Evolutionary conservation across 2,329 filamentous ascomycete species (phyloP).

Genomic region (Verticillium zaregamsianum): DNA sequence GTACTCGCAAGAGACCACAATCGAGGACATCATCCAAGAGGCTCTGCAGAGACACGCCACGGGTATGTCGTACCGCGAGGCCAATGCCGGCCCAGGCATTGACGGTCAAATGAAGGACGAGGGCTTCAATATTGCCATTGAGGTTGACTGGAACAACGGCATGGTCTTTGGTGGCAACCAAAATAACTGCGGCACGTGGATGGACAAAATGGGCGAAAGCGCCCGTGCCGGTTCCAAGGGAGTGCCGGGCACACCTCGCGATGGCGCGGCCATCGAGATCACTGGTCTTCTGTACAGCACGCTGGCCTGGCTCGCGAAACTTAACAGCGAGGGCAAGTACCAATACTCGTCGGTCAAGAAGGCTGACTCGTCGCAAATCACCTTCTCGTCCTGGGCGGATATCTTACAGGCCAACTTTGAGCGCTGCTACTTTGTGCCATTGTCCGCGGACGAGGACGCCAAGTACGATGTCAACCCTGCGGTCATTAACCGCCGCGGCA

Average conservation of each 20-base stretch:
- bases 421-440: conserved; percentile 82
- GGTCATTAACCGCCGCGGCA: conserved; percentile 84
- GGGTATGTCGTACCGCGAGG: conserved; percentile 88
- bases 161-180: conserved; percentile 94
- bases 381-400: conserved; percentile 73
- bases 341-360: conserved; percentile 69
- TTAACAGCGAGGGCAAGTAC: conserved; percentile 67
- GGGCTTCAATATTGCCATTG: conserved; percentile 88
- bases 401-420: conserved; percentile 86
- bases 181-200: conserved; percentile 96
- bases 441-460: conserved; percentile 62
- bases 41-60: conserved; percentile 86
- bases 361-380: conserved; percentile 55
- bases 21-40: conserved; percentile 90
- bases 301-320: conserved; percentile 69
- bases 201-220: conserved; percentile 99
- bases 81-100: conserved; percentile 83
- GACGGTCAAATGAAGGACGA: conserved; percentile 91
- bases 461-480: conserved; percentile 75
- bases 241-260: conserved; percentile 90
- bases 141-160: conserved; percentile 86
- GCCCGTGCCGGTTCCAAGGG: conserved; percentile 87
- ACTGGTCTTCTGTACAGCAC: conserved; percentile 90
- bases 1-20: conserved; percentile 77
- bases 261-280: conserved; percentile 93